These are phyloP conservation scores for Teratosphaeriaceae sp. DNA, from an alignment of 2,329 filamentous ascomycete genomes.

Conservation along the genomic window DNA sequence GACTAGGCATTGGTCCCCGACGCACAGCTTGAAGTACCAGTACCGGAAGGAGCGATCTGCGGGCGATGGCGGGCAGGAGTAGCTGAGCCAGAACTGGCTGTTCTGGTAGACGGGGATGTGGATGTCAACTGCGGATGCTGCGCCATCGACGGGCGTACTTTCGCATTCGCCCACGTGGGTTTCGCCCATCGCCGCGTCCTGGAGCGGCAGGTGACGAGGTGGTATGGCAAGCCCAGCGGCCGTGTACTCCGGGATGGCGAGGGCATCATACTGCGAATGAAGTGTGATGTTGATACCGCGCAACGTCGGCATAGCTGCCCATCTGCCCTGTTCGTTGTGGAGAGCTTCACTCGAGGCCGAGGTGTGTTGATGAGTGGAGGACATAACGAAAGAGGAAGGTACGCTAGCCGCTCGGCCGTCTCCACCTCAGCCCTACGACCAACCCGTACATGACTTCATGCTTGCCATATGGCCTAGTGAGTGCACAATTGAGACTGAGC, in stretches of 20 bases:
- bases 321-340: background rate
- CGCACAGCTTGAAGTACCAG: constrained; percentile 43
- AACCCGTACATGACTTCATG: no score
- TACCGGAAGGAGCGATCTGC: constrained; percentile 9
- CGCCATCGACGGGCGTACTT: no score
- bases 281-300: constrained; percentile 35
- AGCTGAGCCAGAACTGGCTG: constrained; percentile 40
- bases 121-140: constrained; percentile 19
- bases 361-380: background rate
- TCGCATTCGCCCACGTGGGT: no score
- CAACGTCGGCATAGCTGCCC: constrained; percentile 24
- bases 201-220: no score
- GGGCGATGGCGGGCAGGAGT: constrained; percentile 24
- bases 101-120: constrained; percentile 30
- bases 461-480: no score
- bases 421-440: no score
- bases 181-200: constrained; percentile 8
- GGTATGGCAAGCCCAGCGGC: no score
- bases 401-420: no score
- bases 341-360: background rate
- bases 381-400: background rate
- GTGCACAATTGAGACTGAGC: no score
- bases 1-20: constrained; percentile 33
- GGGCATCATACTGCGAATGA: constrained; percentile 37
- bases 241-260: constrained; percentile 35